These are phyloP conservation scores for Amauroascus verrucosus DNA, from an alignment of 2,329 filamentous ascomycete genomes.

Conservation along the genomic window DNA sequence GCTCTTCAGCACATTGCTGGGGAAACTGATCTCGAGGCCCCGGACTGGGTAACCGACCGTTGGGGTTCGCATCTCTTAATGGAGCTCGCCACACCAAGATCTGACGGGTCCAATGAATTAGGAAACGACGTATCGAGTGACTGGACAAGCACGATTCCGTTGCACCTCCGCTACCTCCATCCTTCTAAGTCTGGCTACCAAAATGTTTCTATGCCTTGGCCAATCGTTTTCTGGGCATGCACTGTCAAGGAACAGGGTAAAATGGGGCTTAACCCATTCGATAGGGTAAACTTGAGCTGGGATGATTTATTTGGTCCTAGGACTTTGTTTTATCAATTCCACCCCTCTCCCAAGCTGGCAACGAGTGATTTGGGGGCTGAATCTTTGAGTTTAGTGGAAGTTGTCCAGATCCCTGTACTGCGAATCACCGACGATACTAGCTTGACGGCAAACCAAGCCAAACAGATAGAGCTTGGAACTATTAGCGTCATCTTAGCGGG, in stretches of 20 bases:
- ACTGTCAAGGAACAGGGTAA: conserved; percentile 46
- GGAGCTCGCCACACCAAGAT: conserved; percentile 53
- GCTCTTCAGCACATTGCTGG: conserved; percentile 58
- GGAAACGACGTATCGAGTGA: background rate
- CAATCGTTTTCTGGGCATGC: conserved; percentile 86
- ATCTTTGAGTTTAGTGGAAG: conserved; percentile 40
- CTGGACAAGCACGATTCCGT: conserved; percentile 50
- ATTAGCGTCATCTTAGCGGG: conserved; percentile 50
- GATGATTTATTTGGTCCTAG: conserved; percentile 65
- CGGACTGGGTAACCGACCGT: conserved; percentile 61
- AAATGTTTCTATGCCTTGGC: conserved; percentile 59
- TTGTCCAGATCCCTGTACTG: conserved; percentile 56
- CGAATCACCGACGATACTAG: conserved; percentile 40
- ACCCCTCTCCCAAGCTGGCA: conserved; percentile 37
- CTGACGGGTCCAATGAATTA: conserved; percentile 12
- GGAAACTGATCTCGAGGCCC: conserved; percentile 82
- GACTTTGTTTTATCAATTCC: conserved; percentile 74
- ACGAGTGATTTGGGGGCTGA: background rate
- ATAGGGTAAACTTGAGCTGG: conserved; percentile 73
- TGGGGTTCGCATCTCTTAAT: conserved; percentile 77
- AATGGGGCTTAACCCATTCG: conserved; percentile 72
- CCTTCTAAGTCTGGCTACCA: conserved; percentile 49
- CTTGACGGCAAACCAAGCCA: conserved; percentile 31
- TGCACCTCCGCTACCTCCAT: conserved; percentile 74
- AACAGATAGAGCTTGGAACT: conserved; percentile 46